Conservation (phyloP, 1,284 basidiomycete species). For the Flammula alnicola region DNA sequence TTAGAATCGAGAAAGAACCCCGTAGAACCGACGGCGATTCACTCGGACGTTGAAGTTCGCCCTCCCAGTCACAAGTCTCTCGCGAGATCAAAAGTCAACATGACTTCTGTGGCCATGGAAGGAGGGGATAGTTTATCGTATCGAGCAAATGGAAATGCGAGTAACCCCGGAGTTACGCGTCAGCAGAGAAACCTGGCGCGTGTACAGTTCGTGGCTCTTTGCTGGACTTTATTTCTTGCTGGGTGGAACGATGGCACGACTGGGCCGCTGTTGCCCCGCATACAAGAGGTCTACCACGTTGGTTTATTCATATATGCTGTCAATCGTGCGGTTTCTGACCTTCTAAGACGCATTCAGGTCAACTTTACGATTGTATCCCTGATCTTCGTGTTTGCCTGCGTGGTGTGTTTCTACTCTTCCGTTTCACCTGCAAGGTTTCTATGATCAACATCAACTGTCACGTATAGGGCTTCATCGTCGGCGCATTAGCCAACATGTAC, state of each 20-base stretch:
- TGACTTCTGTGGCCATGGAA: no score
- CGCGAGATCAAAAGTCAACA: no score
- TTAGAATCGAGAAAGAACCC: no score
- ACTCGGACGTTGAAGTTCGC: no score
- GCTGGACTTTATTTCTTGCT: conserved; percentile 45
- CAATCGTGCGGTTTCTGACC: conserved; percentile 46
- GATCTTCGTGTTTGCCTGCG: conserved; percentile 47
- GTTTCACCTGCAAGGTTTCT: background rate
- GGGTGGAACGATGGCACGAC: conserved; percentile 65
- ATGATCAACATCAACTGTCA: no score
- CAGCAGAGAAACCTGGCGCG: conserved; percentile 10
- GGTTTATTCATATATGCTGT: conserved; percentile 47
- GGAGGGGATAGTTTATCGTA: background rate
- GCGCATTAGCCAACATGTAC: conserved; percentile 56
- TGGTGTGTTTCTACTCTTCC: conserved; percentile 32
- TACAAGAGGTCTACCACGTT: conserved; percentile 60
- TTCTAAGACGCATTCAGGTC: conserved; percentile 29
- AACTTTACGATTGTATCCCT: conserved; percentile 47
- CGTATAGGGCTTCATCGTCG: conserved; percentile 60
- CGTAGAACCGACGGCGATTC: no score
- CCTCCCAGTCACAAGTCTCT: no score
- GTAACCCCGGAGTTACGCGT: background rate
- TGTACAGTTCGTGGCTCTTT: conserved; percentile 39
- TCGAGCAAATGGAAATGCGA: background rate
- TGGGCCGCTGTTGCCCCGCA: conserved; percentile 59